Evolutionary conservation across 2,329 filamentous ascomycete genomes (phyloP).

Genomic region (Onygenales sp.): DNA sequence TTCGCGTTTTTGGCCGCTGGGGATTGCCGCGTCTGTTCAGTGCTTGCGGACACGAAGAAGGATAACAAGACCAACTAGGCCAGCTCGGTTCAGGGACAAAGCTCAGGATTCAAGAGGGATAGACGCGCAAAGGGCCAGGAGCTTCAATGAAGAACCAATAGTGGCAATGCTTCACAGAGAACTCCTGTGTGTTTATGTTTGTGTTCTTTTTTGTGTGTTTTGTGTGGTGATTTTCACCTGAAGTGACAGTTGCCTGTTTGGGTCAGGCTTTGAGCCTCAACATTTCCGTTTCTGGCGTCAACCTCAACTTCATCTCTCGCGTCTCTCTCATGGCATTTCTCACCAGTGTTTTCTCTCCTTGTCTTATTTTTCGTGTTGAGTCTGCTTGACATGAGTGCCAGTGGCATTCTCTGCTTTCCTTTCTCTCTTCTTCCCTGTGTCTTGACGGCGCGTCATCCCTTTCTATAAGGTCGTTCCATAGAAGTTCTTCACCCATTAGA

Average conservation of each 20-base stretch:
- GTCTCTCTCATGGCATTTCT: not conserved
- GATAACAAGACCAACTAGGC: too few species aligned
- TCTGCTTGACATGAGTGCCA: constrained; percentile 20
- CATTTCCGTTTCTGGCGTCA: not conserved
- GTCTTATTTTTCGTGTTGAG: constrained; percentile 29
- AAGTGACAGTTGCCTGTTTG: too few species aligned
- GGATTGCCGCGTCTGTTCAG: too few species aligned
- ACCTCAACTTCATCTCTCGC: not conserved
- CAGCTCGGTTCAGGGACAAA: too few species aligned
- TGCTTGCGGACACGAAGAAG: too few species aligned
- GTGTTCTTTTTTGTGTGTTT: not conserved
- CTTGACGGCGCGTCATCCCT: not conserved
- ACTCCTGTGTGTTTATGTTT: too few species aligned
- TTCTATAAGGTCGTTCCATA: not conserved
- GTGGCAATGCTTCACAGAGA: too few species aligned
- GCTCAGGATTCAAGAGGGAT: too few species aligned
- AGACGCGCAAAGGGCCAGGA: too few species aligned
- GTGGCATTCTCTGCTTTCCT: constrained; percentile 25
- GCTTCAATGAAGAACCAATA: too few species aligned
- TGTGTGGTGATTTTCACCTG: not conserved
- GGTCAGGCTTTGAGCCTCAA: not conserved
- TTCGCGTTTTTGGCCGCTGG: too few species aligned
- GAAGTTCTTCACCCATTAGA: not conserved
- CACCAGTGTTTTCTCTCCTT: constrained; percentile 24
- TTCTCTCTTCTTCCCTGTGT: constrained; percentile 20